phyloP scores from a whole-genome alignment of 164 flowering plant species.

The Piper longum region DNA sequence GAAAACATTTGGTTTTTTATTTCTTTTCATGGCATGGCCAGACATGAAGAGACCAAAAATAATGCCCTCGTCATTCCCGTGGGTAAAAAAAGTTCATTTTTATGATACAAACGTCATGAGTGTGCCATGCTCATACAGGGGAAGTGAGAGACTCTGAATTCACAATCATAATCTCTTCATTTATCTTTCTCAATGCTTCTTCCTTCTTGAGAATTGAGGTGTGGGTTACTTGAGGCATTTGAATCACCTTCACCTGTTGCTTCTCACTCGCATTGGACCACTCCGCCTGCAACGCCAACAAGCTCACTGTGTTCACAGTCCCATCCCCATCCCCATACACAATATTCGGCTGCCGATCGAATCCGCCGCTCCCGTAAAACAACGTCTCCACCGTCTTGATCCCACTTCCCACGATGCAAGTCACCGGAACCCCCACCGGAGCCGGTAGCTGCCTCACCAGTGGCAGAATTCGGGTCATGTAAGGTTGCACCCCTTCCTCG shows the following conservation, averaged over 20 bases:
- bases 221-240: conserved; percentile 40
- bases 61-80: no score
- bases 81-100: no score
- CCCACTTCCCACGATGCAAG: conserved; percentile 65
- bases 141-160: conserved; percentile 17
- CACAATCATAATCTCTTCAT: conserved; percentile 26
- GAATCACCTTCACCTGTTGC: conserved; percentile 23
- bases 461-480: conserved; percentile 40
- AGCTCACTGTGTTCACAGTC: conserved; percentile 73
- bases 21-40: no score
- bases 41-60: no score
- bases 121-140: no score
- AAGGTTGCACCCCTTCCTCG: conserved; percentile 44
- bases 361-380: conserved; percentile 45
- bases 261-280: conserved; percentile 32
- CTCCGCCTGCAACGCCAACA: conserved; percentile 34
- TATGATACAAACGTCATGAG: no score
- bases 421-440: conserved; percentile 39
- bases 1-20: no score
- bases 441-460: conserved; percentile 20
- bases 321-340: conserved; percentile 97
- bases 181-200: conserved; percentile 31
- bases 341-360: conserved; percentile 55
- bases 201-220: conserved; percentile 36
- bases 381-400: conserved; percentile 54